Evolutionary conservation across 2,329 filamentous ascomycete species (phyloP), one percentile per base, ranked within the genome.

Genomic region (Aureobasidium sp.): DNA sequence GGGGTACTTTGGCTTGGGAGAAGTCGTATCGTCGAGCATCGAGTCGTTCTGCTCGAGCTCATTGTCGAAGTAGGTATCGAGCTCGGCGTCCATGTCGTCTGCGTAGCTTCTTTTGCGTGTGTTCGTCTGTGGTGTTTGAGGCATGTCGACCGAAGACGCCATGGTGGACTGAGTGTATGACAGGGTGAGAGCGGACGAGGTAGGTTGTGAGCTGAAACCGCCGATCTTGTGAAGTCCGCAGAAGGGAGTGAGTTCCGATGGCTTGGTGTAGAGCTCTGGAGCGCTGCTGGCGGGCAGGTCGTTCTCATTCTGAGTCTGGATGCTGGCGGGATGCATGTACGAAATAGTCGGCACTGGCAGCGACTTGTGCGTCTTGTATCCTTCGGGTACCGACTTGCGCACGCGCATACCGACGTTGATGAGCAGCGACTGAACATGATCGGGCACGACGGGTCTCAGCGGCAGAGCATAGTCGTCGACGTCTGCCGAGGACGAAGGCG

Each of bases 321-420:
- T 52, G 47, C 56, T 51, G 22, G n/a, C 58, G n/a, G 51, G 52
- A 4, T 62, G 58, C 48, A 62, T 53, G 20, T 61, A 62, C n/a
- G 62, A 51, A 9, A 53, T 61, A 12, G 47, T 31, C 12, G 57
- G 57, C 8, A 45, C 41, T 1, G 60, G 60, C 31, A 72, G 34
- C 2, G 70, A 78, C 64, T 76, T 72, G 74, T 83, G 83, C 1
- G 90, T 96, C 78, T 96, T 95, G 82, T 97, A 97, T 64, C 93
- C 93, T 73, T 97, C 92, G 0, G 91, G 88, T 8, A 97, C 89
- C 12, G 89, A 89, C 78, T 97, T 97, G 72, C 93, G 88, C 56
- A 97, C 83, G 27, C 93, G 87, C 91, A 97, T 97, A 69, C 93
- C 93, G 66, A 97, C 93, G 69, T 83, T 90, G 45, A 97, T 80